Conservation (phyloP, 169 alveolate genomes). For the Plasmodium reichenowi region DNA sequence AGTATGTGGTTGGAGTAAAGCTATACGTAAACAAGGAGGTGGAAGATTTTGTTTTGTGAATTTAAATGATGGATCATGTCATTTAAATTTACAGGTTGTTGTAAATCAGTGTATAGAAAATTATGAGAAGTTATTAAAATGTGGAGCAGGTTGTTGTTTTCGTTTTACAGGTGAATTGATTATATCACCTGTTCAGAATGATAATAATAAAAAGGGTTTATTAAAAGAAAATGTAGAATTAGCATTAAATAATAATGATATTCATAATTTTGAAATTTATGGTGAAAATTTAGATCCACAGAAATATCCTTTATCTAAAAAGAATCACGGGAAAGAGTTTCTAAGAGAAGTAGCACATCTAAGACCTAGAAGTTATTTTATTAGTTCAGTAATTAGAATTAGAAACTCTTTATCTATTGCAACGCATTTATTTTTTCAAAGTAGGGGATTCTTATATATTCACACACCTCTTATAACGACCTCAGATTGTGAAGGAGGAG, state of each 20-base stretch:
- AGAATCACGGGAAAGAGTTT: slow-evolving; percentile 93
- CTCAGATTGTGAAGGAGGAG: slow-evolving; percentile 99
- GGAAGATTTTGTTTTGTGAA: slow-evolving; percentile 94
- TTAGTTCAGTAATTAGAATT: slow-evolving; percentile 95
- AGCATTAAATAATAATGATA: slow-evolving; percentile 78
- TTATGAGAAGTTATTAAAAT: slow-evolving; percentile 84
- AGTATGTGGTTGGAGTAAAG: slow-evolving; percentile 98
- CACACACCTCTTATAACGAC: slow-evolving; percentile 99
- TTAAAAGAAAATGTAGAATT: slow-evolving; percentile 75
- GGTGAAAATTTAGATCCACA: slow-evolving; percentile 93
- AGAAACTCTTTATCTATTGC: slow-evolving; percentile 96
- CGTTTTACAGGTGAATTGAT: slow-evolving; percentile 92
- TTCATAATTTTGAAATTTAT: slow-evolving; percentile 81
- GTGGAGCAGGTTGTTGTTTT: slow-evolving; percentile 90
- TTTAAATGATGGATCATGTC: slow-evolving; percentile 96
- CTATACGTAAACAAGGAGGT: slow-evolving; percentile 94
- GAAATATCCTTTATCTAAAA: slow-evolving; percentile 95
- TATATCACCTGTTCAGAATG: slow-evolving; percentile 93
- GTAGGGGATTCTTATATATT: slow-evolving; percentile 95
- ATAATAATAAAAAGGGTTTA: slow-evolving; percentile 77
- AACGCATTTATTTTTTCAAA: slow-evolving; percentile 96
- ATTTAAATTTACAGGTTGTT: slow-evolving; percentile 93
- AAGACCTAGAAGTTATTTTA: slow-evolving; percentile 96
- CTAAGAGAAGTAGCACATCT: slow-evolving; percentile 97
- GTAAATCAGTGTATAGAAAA: slow-evolving; percentile 90